Conservation (phyloP, 108 stramenopile genomes). For the Skeletonema costatum region DNA sequence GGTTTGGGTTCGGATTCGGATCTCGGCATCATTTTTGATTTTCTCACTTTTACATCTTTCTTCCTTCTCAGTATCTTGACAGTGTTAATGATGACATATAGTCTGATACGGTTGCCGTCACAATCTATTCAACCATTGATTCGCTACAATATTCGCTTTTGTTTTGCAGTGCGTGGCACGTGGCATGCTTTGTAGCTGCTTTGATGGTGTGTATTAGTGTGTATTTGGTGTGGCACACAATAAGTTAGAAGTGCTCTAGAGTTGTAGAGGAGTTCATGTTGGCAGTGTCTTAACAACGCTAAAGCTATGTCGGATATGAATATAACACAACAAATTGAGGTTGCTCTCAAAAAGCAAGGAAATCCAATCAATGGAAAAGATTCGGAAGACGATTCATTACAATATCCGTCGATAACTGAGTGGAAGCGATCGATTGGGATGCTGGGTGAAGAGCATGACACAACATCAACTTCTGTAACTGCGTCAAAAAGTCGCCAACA, state of each 20-base stretch:
- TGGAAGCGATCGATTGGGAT: constrained; percentile 25
- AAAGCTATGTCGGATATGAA: constrained; percentile 18
- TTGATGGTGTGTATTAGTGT: too few relatives aligned
- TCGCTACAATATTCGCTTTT: too few relatives aligned
- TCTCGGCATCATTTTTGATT: too few relatives aligned
- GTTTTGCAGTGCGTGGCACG: too few relatives aligned
- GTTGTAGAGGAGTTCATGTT: neutral
- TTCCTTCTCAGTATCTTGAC: neutral
- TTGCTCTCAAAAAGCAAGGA: constrained; percentile 25
- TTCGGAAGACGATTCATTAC: constrained; percentile 25
- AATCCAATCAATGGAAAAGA: constrained; percentile 38
- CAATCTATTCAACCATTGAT: neutral
- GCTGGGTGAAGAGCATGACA: neutral
- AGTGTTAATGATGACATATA: neutral
- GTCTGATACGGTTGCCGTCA: neutral
- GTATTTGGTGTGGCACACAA: too few relatives aligned
- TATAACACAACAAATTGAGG: constrained; percentile 36
- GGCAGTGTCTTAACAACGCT: neutral
- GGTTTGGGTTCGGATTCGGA: too few relatives aligned
- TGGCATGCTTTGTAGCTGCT: too few relatives aligned
- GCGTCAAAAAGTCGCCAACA: constrained; percentile 3
- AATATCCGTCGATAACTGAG: constrained; percentile 28
- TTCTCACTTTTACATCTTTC: too few relatives aligned
- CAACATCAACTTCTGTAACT: neutral
- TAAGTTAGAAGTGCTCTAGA: too few relatives aligned